Percentiles rank a stretch among this genome's conserved stretches.
phyloP scores from a whole-genome alignment of 2,329 filamentous ascomycete genomes.

The Claviceps digitariae region DNA sequence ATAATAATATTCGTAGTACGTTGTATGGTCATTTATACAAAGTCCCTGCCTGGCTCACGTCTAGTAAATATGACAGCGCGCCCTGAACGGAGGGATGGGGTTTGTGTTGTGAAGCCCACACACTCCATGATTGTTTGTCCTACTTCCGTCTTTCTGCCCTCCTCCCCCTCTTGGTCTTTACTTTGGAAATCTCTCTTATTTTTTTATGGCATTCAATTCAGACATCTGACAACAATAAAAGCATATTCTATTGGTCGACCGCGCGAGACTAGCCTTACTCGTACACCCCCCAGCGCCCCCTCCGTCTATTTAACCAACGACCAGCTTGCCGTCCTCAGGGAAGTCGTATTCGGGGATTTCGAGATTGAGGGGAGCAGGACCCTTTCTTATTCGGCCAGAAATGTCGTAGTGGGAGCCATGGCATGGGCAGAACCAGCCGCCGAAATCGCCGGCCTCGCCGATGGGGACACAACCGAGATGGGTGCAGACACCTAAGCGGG shows the following conservation, averaged over 20 bases:
- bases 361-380: slow-evolving; percentile 92
- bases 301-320: slow-evolving; percentile 65
- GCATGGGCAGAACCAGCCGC: slow-evolving; percentile 99
- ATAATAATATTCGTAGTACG: slow-evolving; percentile 13
- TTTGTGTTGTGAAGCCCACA: background rate
- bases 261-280: slow-evolving; percentile 7
- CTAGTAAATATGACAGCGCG: slow-evolving; percentile 19
- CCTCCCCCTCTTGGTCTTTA: slow-evolving; percentile 6
- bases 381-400: slow-evolving; percentile 94
- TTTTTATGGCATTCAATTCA: slow-evolving; percentile 7
- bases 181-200: background rate
- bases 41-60: slow-evolving; percentile 21
- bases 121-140: background rate
- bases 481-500: slow-evolving; percentile 77
- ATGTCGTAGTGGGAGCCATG: slow-evolving; percentile 99
- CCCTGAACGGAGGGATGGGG: slow-evolving; percentile 1
- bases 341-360: slow-evolving; percentile 91
- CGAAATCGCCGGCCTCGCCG: slow-evolving; percentile 93
- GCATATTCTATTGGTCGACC: slow-evolving; percentile 7
- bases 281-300: slow-evolving; percentile 8
- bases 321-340: slow-evolving; percentile 71
- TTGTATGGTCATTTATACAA: slow-evolving; percentile 24
- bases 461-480: slow-evolving; percentile 99
- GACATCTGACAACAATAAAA: background rate
- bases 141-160: slow-evolving; percentile 2